Percentiles rank a stretch among this genome's conserved stretches.
phyloP scores from a whole-genome alignment of 163 green algal genomes.

The Scenedesmus sp. region DNA sequence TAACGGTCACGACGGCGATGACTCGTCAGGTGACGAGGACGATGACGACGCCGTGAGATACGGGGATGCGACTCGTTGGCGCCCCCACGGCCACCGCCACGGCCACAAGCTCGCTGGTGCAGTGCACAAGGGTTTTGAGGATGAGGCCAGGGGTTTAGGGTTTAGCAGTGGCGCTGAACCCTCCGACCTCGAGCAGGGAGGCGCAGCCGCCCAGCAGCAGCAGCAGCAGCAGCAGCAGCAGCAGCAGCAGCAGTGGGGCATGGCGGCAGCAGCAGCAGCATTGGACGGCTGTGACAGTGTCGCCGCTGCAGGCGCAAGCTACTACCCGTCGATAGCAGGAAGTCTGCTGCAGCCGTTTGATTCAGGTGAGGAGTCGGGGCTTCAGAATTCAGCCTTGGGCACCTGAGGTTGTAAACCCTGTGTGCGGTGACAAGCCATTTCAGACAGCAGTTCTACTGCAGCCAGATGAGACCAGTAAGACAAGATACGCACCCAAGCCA shows the following conservation, averaged over 20 bases:
- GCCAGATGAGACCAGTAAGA: too few species aligned
- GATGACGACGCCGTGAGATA: not conserved
- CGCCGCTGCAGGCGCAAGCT: not conserved
- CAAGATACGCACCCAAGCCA: too few species aligned
- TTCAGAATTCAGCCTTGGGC: too few species aligned
- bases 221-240: not conserved
- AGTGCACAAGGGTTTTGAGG: not conserved
- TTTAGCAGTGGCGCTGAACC: not conserved
- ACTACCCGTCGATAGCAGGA: not conserved
- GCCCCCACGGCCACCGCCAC: not conserved
- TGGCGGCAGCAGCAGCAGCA: not conserved
- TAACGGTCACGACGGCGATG: not conserved
- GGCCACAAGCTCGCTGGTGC: not conserved
- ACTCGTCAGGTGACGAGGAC: not conserved
- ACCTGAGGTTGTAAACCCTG: too few species aligned
- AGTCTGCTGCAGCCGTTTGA: not conserved
- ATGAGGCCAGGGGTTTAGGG: not conserved
- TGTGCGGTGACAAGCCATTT: too few species aligned
- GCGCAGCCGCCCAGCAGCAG: not conserved
- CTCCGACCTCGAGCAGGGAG: not conserved
- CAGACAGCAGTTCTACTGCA: too few species aligned
- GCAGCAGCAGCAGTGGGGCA: not conserved
- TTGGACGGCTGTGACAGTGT: not conserved
- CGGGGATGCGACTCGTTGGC: not conserved
- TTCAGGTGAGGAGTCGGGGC: not conserved